A percentile compares a stretch with the other conserved stretches of the same genome.
phyloP scores from a whole-genome alignment of 768 basidiomycete species.

The Coprinellus micaceus region DNA sequence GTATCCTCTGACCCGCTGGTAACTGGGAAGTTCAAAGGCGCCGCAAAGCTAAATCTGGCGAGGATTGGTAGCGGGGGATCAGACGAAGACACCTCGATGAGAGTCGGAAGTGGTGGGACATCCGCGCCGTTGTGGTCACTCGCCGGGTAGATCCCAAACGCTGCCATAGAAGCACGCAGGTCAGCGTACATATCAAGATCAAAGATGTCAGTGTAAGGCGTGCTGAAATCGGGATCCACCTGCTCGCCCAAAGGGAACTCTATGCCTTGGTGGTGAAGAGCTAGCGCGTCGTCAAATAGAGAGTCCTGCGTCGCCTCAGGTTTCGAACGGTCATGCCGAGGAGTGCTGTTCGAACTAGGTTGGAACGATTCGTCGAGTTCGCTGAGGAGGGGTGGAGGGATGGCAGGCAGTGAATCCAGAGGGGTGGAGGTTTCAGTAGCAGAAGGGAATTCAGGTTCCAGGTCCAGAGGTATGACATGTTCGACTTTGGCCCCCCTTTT shows the following conservation, averaged over 20 bases:
- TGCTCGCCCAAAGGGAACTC: background rate
- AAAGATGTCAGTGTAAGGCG: conserved; percentile 24
- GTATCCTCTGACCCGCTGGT: too few species aligned
- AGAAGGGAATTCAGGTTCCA: too few species aligned
- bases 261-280: too few species aligned
- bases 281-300: too few species aligned
- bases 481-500: too few species aligned
- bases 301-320: too few species aligned
- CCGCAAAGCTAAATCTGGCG: conserved; percentile 9
- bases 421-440: too few species aligned
- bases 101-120: background rate
- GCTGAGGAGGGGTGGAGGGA: background rate
- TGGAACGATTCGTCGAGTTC: background rate
- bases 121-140: background rate
- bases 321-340: background rate
- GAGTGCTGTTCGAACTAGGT: background rate
- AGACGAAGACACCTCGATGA: background rate
- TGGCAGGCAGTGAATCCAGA: background rate
- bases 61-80: background rate
- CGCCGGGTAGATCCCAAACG: background rate
- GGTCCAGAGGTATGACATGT: too few species aligned
- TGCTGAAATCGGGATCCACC: background rate
- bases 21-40: too few species aligned
- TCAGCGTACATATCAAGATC: conserved; percentile 23
- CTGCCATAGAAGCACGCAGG: background rate